Conservation (phyloP, 2,329 filamentous ascomycete species). For the Ophiosphaerella korrae region DNA sequence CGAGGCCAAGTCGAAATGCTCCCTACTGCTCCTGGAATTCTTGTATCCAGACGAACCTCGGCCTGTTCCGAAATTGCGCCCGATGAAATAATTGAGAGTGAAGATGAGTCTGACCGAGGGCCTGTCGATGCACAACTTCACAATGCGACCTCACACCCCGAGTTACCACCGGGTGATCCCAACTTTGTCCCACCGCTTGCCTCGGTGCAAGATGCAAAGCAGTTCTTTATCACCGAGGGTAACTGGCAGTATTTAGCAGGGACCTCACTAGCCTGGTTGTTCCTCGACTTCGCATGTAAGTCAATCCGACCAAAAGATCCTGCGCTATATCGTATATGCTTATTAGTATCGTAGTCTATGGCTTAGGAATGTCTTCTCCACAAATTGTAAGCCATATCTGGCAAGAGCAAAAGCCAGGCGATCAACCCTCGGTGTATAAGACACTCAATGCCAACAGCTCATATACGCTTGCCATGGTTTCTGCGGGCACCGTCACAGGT, state of each 20-base stretch:
- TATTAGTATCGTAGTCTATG: slow-evolving; percentile 27
- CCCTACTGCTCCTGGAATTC: slow-evolving; percentile 8
- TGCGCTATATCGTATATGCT: neutral
- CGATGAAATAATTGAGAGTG: slow-evolving; percentile 30
- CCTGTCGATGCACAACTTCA: slow-evolving; percentile 13
- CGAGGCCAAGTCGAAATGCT: slow-evolving; percentile 38
- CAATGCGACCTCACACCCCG: neutral
- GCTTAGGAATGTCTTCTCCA: slow-evolving; percentile 43
- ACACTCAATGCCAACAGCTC: slow-evolving; percentile 36
- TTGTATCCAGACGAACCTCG: slow-evolving; percentile 19
- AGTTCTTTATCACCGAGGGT: slow-evolving; percentile 42
- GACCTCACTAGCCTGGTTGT: slow-evolving; percentile 44
- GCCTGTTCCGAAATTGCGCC: slow-evolving; percentile 33
- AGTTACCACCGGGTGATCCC: slow-evolving; percentile 44
- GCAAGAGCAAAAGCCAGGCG: slow-evolving; percentile 14
- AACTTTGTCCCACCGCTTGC: slow-evolving; percentile 53
- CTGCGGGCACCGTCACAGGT: slow-evolving; percentile 38
- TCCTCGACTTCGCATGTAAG: slow-evolving; percentile 43
- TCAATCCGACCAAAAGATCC: neutral
- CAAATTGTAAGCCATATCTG: slow-evolving; percentile 44
- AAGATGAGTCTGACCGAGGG: slow-evolving; percentile 31
- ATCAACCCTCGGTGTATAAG: slow-evolving; percentile 25
- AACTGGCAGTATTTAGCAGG: slow-evolving; percentile 47
- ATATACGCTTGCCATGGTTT: slow-evolving; percentile 43
- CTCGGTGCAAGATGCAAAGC: slow-evolving; percentile 37